These are phyloP conservation scores for Prunus yedoensis DNA, from an alignment of 331 rosid species.

Conservation along the genomic window DNA sequence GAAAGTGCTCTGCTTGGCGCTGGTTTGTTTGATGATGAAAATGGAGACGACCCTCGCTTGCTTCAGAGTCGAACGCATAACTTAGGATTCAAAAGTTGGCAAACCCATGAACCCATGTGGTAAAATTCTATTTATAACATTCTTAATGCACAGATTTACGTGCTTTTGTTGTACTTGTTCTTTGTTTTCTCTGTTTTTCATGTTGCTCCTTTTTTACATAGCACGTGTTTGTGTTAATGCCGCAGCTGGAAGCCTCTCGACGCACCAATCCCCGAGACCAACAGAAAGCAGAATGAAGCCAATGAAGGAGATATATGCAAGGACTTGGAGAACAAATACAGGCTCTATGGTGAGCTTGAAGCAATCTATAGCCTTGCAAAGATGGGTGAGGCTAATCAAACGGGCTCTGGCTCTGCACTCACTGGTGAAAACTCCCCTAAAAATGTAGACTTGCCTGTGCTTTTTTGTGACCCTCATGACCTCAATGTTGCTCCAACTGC, in stretches of 20 bases:
- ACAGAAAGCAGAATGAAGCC: constrained; percentile 14
- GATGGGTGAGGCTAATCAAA: constrained; percentile 11
- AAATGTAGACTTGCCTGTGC: background rate
- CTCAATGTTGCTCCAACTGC: constrained; percentile 5
- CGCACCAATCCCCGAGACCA: constrained; percentile 1
- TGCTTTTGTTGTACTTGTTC: background rate
- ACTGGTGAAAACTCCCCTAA: constrained; percentile 10
- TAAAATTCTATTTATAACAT: background rate
- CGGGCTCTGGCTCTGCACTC: constrained; percentile 33
- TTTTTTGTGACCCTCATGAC: background rate
- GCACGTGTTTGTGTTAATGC: constrained; percentile 21
- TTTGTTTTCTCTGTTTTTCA: background rate
- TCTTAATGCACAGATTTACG: background rate
- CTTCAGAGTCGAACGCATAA: background rate
- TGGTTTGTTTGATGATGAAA: background rate
- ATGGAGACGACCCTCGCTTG: background rate
- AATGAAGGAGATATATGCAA: constrained; percentile 9
- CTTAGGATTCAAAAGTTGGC: constrained; percentile 22
- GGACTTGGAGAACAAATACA: constrained; percentile 17
- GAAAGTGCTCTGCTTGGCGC: background rate
- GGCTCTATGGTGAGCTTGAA: constrained; percentile 29
- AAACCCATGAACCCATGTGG: constrained; percentile 26
- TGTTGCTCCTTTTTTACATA: background rate
- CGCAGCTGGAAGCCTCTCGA: constrained; percentile 16
- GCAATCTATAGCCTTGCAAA: constrained; percentile 20